Percentiles rank a stretch among this genome's conserved stretches.
phyloP scores from a whole-genome alignment of 2,329 filamentous ascomycete genomes.

The Pseudocercospora vitis region DNA sequence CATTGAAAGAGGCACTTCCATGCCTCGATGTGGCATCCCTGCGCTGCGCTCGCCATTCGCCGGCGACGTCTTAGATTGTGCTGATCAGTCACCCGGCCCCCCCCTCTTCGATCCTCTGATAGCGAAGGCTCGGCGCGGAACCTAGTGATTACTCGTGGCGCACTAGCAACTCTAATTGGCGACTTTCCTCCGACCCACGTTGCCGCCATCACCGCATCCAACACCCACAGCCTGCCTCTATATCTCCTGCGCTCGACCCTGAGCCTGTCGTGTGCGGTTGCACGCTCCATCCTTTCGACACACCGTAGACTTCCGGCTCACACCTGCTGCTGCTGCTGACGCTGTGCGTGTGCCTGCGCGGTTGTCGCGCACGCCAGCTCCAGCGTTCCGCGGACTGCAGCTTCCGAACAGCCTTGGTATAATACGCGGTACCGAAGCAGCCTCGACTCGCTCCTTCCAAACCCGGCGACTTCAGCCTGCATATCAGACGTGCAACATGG shows the following conservation, averaged over 20 bases:
- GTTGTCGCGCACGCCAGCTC: background rate
- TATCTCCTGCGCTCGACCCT: background rate
- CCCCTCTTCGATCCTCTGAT: too few relatives aligned
- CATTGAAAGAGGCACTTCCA: background rate
- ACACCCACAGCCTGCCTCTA: background rate
- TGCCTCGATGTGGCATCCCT: too few relatives aligned
- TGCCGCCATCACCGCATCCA: background rate
- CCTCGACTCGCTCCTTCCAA: conserved; percentile 5
- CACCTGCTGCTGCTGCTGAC: conserved; percentile 1
- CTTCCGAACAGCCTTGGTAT: background rate
- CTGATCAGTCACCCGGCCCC: too few relatives aligned
- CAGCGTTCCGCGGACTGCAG: background rate
- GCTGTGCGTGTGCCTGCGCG: background rate
- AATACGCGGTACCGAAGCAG: conserved; percentile 3
- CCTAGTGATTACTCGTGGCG: background rate
- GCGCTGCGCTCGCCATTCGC: too few relatives aligned
- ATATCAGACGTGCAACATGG: conserved; percentile 16
- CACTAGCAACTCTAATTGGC: background rate
- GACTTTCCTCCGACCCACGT: background rate
- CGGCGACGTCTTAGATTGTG: background rate
- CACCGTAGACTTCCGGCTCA: background rate
- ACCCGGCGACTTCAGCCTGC: background rate
- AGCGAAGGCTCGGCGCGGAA: background rate
- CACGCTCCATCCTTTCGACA: background rate
- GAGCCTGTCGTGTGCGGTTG: conserved; percentile 12